Percentiles rank a stretch among this genome's conserved stretches.
phyloP scores from a whole-genome alignment of 2,329 filamentous ascomycete species.

The Diplocarpon rosae region DNA sequence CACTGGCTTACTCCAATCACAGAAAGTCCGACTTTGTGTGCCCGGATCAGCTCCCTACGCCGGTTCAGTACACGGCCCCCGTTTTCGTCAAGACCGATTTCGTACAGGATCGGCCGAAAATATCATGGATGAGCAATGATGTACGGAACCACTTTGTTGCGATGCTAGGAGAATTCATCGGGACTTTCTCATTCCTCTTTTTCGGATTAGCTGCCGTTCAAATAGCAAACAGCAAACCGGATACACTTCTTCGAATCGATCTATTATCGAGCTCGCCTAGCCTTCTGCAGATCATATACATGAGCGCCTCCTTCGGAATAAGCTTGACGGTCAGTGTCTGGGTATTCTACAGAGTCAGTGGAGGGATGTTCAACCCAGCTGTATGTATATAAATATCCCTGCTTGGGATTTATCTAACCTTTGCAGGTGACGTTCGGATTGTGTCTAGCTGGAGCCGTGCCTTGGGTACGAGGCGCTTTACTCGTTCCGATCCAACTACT shows the following conservation, averaged over 20 bases:
- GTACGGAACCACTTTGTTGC: slow-evolving; percentile 28
- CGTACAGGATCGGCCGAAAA: neutral
- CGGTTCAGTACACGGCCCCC: no score
- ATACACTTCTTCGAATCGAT: neutral
- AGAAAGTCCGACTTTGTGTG: no score
- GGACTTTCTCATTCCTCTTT: slow-evolving; percentile 32
- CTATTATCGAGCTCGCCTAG: slow-evolving; percentile 18
- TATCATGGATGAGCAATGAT: slow-evolving; percentile 1
- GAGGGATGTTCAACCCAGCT: slow-evolving; percentile 28
- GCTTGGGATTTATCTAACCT: neutral
- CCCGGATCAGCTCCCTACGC: no score
- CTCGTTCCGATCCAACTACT: slow-evolving; percentile 25
- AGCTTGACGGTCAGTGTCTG: slow-evolving; percentile 41
- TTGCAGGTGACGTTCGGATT: slow-evolving; percentile 27
- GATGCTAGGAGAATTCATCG: slow-evolving; percentile 36
- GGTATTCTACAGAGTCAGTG: slow-evolving; percentile 44
- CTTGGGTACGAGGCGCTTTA: slow-evolving; percentile 21
- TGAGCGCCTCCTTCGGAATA: slow-evolving; percentile 22
- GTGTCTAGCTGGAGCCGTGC: slow-evolving; percentile 25
- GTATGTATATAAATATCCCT: slow-evolving; percentile 6
- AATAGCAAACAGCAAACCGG: slow-evolving; percentile 8
- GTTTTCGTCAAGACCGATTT: neutral
- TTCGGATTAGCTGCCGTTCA: slow-evolving; percentile 20
- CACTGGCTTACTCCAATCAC: no score
- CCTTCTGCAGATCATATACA: slow-evolving; percentile 12